These are phyloP conservation scores for Phytophthora lateralis DNA, from an alignment of 352 stramenopile genomes.

Conservation along the genomic window DNA sequence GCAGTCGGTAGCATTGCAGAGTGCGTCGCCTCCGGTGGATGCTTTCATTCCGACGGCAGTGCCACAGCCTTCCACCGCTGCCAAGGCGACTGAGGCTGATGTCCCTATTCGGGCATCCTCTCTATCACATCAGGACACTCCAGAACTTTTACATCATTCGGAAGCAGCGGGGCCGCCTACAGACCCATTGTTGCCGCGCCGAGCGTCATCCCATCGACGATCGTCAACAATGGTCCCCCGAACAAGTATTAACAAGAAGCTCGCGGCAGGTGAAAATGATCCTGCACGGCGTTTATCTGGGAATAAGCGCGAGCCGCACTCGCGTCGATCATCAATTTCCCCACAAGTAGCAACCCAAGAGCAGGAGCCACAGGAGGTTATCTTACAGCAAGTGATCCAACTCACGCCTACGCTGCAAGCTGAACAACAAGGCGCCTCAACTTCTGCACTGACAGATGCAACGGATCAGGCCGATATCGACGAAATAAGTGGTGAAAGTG, in stretches of 20 bases:
- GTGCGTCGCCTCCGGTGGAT: neutral
- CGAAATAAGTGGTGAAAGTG: constrained; percentile 17
- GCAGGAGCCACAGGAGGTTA: neutral
- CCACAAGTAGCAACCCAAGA: neutral
- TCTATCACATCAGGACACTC: neutral
- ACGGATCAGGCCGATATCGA: neutral
- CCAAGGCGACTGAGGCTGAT: constrained; percentile 1
- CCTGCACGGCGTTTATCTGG: constrained; percentile 3
- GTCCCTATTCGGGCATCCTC: neutral
- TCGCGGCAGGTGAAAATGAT: constrained; percentile 5
- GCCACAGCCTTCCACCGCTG: neutral
- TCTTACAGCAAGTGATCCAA: neutral
- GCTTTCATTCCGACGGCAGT: neutral
- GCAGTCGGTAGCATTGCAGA: neutral
- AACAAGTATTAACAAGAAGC: constrained; percentile 25
- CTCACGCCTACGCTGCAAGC: neutral
- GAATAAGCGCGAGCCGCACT: constrained; percentile 19
- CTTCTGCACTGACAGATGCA: neutral
- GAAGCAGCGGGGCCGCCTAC: neutral
- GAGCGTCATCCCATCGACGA: constrained; percentile 12
- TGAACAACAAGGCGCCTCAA: neutral
- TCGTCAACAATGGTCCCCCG: constrained; percentile 22
- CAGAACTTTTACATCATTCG: neutral
- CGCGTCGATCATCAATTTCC: constrained; percentile 11
- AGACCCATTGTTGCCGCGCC: constrained; percentile 22